Percentiles rank a stretch among this genome's conserved stretches.
Evolutionary conservation across 306 rosid species (phyloP).

Genomic region (Hippophae tibetana): DNA sequence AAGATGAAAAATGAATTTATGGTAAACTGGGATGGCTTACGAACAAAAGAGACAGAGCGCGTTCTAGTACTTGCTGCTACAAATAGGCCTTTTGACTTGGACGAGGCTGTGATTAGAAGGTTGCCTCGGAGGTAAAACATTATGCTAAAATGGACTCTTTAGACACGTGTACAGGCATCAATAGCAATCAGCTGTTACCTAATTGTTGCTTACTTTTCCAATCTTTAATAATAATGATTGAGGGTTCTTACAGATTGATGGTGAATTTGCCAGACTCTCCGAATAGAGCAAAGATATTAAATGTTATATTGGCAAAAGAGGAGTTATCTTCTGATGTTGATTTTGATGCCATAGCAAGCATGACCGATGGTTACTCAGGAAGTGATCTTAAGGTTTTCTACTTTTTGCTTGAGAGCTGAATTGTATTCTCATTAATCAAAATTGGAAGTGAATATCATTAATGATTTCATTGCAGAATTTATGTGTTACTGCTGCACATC

Average conservation of each 20-base stretch:
- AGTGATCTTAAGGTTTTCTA: constrained; percentile 77
- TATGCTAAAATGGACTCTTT: constrained; percentile 10
- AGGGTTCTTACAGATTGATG: constrained; percentile 58
- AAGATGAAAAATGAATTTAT: constrained; percentile 99
- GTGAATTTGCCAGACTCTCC: constrained; percentile 95
- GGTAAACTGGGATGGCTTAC: constrained; percentile 99
- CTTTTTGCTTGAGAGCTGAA: not conserved
- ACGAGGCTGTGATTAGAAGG: constrained; percentile 98
- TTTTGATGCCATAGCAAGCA: constrained; percentile 73
- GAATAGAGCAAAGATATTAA: constrained; percentile 81
- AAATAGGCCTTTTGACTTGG: constrained; percentile 96
- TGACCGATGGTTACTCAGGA: constrained; percentile 99
- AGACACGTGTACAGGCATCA: constrained; percentile 1
- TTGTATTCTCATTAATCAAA: constrained; percentile 7
- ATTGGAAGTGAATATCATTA: constrained; percentile 11
- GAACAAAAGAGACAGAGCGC: constrained; percentile 94
- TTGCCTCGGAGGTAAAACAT: constrained; percentile 76
- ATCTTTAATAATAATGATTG: not conserved
- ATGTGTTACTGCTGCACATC: constrained; percentile 92
- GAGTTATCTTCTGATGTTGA: constrained; percentile 71
- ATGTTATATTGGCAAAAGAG: constrained; percentile 91
- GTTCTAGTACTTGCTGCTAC: constrained; percentile 99
- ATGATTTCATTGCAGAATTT: constrained; percentile 60
- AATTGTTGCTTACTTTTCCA: not conserved
- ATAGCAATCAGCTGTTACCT: not conserved